Evolutionary conservation across 257 asterid species (phyloP), one percentile per base, ranked within the genome.

Genomic region (Paraleonurus japonicus): DNA sequence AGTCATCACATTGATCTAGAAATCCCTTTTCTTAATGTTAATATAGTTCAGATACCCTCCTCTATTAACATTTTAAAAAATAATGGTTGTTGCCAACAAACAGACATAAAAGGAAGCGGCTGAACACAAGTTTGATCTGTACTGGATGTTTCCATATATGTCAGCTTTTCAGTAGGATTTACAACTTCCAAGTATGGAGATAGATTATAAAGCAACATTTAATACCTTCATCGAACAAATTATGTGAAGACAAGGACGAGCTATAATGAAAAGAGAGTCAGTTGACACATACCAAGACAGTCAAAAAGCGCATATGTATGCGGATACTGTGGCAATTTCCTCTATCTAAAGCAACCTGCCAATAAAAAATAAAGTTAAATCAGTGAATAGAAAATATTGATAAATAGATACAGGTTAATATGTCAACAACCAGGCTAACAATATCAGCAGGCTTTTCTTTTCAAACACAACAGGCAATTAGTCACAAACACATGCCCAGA

Each of bases 261-360:
- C 51, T 62, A 17, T 55, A 51, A 28, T 70, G 67, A 61, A 85
- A 54, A 60, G 43, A 39, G 43, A 59, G 72, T n/a, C 51, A 7
- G 53, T 69, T 20, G 22, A 37, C 37, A 79, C 92, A 57, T 86
- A 94, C 98, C 96, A 94, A 80, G 75, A 75, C 96, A 58, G 97
- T 91, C 72, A 89, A 81, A 82, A 91, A 94, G 45, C 97, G 89
- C 95, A 88, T 83, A 67, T 89, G 89, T 81, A 89, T 78, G 33
- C 99, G 98, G 54, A 85, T 86, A 80, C 76, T 79, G 83, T 86
- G 86, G 78, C 90, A 91, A 71, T 84, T 79, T 73, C 93, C 99
- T 59, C 73, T 63, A 69, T 83, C 85, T 74, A 94, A 78, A n/a
- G 96, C 96, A 70, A 62, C 96, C 98, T 94, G 88, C 65, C 78